Percentiles rank a stretch among this genome's conserved stretches.
These are phyloP conservation scores for Forsythia viridissima DNA, from an alignment of 257 asterid species.

Conservation along the genomic window DNA sequence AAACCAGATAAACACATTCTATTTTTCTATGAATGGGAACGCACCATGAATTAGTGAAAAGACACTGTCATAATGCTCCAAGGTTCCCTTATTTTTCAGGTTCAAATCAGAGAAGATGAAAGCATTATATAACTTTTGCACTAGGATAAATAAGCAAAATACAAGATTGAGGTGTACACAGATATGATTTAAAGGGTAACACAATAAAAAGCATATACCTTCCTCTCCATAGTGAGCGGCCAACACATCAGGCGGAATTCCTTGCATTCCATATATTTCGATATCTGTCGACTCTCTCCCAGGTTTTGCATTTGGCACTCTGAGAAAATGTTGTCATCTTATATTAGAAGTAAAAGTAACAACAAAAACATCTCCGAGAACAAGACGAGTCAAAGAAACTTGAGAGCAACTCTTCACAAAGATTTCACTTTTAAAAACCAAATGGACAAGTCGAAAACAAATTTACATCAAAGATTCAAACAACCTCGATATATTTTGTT, in stretches of 20 bases:
- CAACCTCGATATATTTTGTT: not conserved
- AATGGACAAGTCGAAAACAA: not conserved
- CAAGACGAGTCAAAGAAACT: not conserved
- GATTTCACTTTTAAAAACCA: not conserved
- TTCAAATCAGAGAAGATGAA: not conserved
- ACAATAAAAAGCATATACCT: constrained; percentile 49
- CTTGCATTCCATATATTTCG: constrained; percentile 98
- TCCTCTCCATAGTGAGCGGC: constrained; percentile 95
- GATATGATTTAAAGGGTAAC: not conserved
- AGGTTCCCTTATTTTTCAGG: not conserved
- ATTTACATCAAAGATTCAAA: not conserved
- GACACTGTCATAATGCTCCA: not conserved
- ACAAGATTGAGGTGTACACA: not conserved
- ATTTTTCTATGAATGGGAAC: not conserved
- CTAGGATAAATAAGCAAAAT: not conserved
- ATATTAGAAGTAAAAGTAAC: not conserved
- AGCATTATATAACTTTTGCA: not conserved
- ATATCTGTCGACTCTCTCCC: constrained; percentile 92
- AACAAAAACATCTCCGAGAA: not conserved
- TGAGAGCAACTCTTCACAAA: not conserved
- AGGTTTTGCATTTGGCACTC: constrained; percentile 96
- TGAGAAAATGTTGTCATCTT: constrained; percentile 27
- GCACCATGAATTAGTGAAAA: not conserved
- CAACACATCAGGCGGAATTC: constrained; percentile 82
- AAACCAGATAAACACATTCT: not conserved